Base-by-base conservation (phyloP, 441 rosid genomes). In the Euphorbia celastroides region DNA sequence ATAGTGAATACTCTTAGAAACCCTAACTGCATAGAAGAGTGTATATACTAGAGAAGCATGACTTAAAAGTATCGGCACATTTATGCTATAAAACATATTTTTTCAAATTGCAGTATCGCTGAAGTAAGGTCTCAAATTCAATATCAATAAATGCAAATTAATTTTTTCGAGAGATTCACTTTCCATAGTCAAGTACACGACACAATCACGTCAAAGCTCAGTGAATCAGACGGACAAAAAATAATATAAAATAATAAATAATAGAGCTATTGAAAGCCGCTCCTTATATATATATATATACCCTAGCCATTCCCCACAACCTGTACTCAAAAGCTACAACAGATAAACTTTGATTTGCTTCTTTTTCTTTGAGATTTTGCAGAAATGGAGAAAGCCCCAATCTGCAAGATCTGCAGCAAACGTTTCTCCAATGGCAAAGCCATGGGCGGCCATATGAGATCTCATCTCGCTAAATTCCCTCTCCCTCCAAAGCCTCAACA, bases 401-500 rank as follows among this genome's bases (percentile, higher is more conserved):
- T 71, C 64, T 86, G 92, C 72, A 73, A 72, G 82, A 86, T 84
- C 88, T 86, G 92, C 67, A 77, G 48, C 77, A 72, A 75, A 55
- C 63, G 78, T 56, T 84, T 86, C 63, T 72, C 86, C 34, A 84
- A 76, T 67, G 86, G 92, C 27, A 86, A 87, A 78, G 85, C 92
- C 75, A 77, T 86, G 83, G 89, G 92, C 22, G 92, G 88, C 27
- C 89, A 84, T 67, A 86, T 86, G 89, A 84, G 84, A 84, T 86
- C 87, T 74, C 89, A 86, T 74, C 54, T 78, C 0, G 82, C 78
- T 19, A 82, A 78, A 60, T 76, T 72, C 14, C 86, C 82, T 3
- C 51, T 81, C 13, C 74, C 82, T 62, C 57, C 77, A 0, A 76
- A 78, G 65, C 75, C 81, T 12, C 68, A 11, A 11, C 17, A 11